These are phyloP conservation scores for Prinsepia uniflora DNA, from an alignment of 306 rosid species.

Conservation along the genomic window DNA sequence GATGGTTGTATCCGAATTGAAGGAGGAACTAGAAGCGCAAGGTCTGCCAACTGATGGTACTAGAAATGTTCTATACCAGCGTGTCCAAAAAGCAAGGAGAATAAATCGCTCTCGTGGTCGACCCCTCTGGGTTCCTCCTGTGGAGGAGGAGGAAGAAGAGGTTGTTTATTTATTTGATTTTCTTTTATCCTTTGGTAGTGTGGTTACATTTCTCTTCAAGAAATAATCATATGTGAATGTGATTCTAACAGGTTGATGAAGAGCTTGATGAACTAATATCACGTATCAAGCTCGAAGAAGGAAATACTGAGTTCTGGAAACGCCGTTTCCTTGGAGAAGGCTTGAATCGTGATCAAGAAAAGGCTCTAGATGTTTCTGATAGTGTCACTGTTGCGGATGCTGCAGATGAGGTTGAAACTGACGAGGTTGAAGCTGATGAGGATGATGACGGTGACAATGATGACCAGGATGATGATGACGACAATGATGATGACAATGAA, in stretches of 20 bases:
- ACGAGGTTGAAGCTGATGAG: conserved; percentile 55
- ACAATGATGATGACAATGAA: conserved; percentile 16
- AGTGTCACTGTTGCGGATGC: conserved; percentile 52
- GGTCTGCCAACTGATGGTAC: conserved; percentile 91
- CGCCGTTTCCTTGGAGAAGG: conserved; percentile 90
- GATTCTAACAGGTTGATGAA: conserved; percentile 73
- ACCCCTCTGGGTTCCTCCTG: conserved; percentile 97
- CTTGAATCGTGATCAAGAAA: conserved; percentile 42
- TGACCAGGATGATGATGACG: conserved; percentile 54
- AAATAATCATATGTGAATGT: conserved; percentile 23
- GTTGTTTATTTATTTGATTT: conserved; percentile 32
- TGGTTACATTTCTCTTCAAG: conserved; percentile 3
- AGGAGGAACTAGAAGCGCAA: conserved; percentile 95
- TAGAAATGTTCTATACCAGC: conserved; percentile 96
- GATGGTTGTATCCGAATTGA: conserved; percentile 85
- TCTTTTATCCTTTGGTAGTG: background rate
- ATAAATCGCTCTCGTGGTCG: conserved; percentile 96
- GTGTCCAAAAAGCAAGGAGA: conserved; percentile 98
- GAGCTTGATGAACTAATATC: conserved; percentile 82
- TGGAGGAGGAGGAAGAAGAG: conserved; percentile 95
- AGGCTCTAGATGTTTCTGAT: conserved; percentile 43
- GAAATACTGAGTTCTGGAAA: conserved; percentile 91
- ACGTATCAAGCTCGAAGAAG: conserved; percentile 77
- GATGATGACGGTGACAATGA: conserved; percentile 68
- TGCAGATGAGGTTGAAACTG: conserved; percentile 69